These are phyloP conservation scores for Fusarium nygamai DNA, from an alignment of 2,329 filamentous ascomycete species.

Conservation along the genomic window DNA sequence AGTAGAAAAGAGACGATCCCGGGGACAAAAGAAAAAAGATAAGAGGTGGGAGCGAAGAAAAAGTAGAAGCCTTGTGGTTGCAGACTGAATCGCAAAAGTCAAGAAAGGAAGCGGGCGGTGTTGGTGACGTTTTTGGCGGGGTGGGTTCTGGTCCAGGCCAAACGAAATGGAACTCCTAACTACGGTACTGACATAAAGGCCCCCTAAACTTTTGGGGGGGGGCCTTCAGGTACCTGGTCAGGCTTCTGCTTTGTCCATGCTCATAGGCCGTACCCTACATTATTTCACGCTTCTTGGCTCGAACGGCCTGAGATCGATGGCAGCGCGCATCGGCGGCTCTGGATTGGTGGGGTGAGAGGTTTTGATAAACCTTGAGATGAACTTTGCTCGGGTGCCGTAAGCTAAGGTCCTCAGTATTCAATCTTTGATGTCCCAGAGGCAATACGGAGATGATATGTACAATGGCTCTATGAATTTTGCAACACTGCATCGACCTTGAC, in stretches of 20 bases:
- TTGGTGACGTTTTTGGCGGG: constrained; percentile 42
- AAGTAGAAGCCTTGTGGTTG: constrained; percentile 25
- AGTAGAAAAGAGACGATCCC: background rate
- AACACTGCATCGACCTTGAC: background rate
- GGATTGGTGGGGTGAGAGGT: constrained; percentile 14
- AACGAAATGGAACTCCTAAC: background rate
- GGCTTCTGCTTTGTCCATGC: constrained; percentile 2
- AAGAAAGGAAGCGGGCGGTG: constrained; percentile 36
- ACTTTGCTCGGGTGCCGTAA: background rate
- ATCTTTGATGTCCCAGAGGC: background rate
- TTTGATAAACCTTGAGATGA: constrained; percentile 4
- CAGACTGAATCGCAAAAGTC: constrained; percentile 43
- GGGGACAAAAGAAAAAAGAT: constrained; percentile 1
- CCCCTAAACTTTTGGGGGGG: background rate
- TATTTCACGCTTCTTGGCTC: constrained; percentile 6
- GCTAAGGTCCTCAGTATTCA: background rate
- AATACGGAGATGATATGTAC: background rate
- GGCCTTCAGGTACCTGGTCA: constrained; percentile 13
- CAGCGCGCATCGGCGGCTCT: constrained; percentile 19
- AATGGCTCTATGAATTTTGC: background rate
- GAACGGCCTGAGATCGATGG: constrained; percentile 1
- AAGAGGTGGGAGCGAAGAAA: constrained; percentile 2
- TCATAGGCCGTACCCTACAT: constrained; percentile 17
- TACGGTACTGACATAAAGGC: background rate
- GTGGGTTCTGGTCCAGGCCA: constrained; percentile 15